phyloP scores from a whole-genome alignment of 495 filamentous ascomycete species.

The Penicillium simplicissimum region DNA sequence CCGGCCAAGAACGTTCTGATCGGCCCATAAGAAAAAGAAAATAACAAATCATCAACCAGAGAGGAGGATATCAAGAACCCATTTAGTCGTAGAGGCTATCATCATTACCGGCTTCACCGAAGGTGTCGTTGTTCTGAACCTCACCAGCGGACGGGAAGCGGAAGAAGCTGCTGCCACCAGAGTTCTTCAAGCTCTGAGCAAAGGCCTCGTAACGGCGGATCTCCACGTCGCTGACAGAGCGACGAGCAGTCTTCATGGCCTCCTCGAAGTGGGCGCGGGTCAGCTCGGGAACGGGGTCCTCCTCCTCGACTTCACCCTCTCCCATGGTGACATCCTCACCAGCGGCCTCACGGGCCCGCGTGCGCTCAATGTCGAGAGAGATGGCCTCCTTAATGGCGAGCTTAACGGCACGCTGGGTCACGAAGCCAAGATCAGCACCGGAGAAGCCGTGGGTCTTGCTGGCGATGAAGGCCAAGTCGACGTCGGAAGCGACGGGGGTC shows the following conservation, averaged over 20 bases:
- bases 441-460: constrained; percentile 99
- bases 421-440: constrained; percentile 98
- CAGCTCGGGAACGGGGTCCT: constrained; percentile 95
- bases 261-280: constrained; percentile 98
- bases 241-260: constrained; percentile 90
- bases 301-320: constrained; percentile 68
- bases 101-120: constrained; percentile 83
- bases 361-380: constrained; percentile 78
- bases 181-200: constrained; percentile 97
- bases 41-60: constrained; percentile 24
- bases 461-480: constrained; percentile 88
- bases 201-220: constrained; percentile 98
- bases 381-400: constrained; percentile 99
- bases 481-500: constrained; percentile 86
- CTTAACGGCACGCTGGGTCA: constrained; percentile 98
- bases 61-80: constrained; percentile 21
- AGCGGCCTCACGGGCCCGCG: constrained; percentile 83
- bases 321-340: constrained; percentile 79
- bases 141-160: constrained; percentile 82
- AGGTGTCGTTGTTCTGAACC: constrained; percentile 61
- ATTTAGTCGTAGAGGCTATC: constrained; percentile 78
- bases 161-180: constrained; percentile 93
- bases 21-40: constrained; percentile 11
- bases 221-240: constrained; percentile 94
- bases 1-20: constrained; percentile 12